phyloP scores from a whole-genome alignment of 202 grass and related monocot genomes.

The Alloteropsis angusta region DNA sequence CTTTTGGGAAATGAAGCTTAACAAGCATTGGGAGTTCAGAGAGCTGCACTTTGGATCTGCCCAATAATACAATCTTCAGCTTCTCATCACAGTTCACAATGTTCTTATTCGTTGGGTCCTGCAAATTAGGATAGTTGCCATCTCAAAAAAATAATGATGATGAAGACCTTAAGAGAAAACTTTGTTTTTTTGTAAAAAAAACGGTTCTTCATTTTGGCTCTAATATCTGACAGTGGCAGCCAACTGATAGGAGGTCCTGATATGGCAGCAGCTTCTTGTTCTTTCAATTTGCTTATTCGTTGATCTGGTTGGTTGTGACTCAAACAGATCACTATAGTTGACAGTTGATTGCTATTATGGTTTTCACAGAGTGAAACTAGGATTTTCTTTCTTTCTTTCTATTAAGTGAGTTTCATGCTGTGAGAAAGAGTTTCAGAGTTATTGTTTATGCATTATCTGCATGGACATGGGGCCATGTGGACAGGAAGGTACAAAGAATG shows the following conservation, averaged over 20 bases:
- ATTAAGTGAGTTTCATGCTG: neutral
- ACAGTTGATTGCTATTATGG: neutral
- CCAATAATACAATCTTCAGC: conserved; percentile 70
- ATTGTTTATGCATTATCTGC: neutral
- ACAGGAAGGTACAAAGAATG: neutral
- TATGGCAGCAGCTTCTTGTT: neutral
- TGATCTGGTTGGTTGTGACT: neutral
- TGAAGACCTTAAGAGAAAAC: neutral
- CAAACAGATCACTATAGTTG: neutral
- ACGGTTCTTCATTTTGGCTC: neutral
- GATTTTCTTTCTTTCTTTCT: neutral
- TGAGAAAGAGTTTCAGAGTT: neutral
- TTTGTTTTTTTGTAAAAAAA: neutral
- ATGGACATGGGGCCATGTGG: neutral
- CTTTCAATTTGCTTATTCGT: neutral
- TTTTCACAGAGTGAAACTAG: neutral
- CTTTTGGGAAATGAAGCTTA: conserved; percentile 72
- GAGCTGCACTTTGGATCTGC: conserved; percentile 62
- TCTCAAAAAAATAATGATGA: neutral
- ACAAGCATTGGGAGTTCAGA: conserved; percentile 65
- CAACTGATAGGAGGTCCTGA: neutral
- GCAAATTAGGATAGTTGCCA: conserved; percentile 24
- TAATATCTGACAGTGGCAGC: neutral
- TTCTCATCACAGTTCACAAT: conserved; percentile 81
- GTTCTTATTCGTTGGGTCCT: conserved; percentile 69